phyloP scores from a whole-genome alignment of 2,329 filamentous ascomycete species.

The Aspergillus fumigatus region DNA sequence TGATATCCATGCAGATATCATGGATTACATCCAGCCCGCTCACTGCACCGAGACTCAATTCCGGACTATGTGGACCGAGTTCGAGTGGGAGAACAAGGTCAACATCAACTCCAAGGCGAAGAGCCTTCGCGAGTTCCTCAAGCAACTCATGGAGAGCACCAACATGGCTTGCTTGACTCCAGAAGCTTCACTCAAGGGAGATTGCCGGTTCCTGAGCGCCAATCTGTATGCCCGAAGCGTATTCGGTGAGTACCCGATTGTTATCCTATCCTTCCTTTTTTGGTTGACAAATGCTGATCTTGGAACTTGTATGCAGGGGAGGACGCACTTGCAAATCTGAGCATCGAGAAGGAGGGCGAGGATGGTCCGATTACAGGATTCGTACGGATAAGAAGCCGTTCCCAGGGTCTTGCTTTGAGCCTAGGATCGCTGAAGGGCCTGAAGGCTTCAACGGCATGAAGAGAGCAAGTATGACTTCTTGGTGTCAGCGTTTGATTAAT shows the following conservation, averaged over 20 bases:
- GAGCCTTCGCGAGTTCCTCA: conserved; percentile 83
- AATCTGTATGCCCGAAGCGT: conserved; percentile 96
- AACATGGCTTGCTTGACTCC: conserved; percentile 99
- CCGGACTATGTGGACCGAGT: conserved; percentile 99
- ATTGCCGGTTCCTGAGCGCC: conserved; percentile 95
- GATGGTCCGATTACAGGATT: conserved; percentile 95
- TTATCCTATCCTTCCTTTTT: not conserved
- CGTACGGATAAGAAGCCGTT: conserved; percentile 94
- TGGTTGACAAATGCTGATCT: conserved; percentile 17
- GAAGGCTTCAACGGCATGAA: conserved; percentile 59
- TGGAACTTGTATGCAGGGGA: conserved; percentile 61
- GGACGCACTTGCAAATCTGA: conserved; percentile 95
- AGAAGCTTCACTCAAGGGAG: conserved; percentile 91
- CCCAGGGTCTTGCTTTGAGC: conserved; percentile 89
- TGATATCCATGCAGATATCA: conserved; percentile 97
- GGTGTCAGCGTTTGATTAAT: conserved; percentile 25
- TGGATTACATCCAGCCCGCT: conserved; percentile 99
- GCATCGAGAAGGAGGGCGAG: conserved; percentile 95
- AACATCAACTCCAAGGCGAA: conserved; percentile 99
- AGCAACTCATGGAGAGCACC: conserved; percentile 92
- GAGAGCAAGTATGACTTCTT: conserved; percentile 18
- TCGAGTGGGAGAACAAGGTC: conserved; percentile 99
- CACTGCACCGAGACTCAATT: conserved; percentile 97
- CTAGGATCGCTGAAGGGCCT: conserved; percentile 91
- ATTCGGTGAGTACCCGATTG: conserved; percentile 67